phyloP scores from a whole-genome alignment of 306 rosid genomes.

The Trichosanthes cucumerina region DNA sequence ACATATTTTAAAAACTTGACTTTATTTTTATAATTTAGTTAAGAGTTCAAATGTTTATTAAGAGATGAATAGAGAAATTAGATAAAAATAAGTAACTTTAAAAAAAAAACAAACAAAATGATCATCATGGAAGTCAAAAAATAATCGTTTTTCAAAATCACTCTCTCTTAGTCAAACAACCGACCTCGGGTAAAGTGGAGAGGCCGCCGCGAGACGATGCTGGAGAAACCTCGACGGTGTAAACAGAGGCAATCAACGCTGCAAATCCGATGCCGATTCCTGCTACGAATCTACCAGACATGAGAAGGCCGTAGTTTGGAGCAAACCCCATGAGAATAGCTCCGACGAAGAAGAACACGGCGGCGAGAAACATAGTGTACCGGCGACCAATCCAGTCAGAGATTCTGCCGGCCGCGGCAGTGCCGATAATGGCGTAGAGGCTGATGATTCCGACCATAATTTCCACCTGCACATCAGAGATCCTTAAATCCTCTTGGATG shows the following conservation, averaged over 20 bases:
- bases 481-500: not conserved
- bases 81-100: too few species aligned
- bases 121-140: too few species aligned
- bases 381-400: slow-evolving; percentile 29
- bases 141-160: too few species aligned
- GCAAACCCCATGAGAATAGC: slow-evolving; percentile 53
- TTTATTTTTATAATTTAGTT: too few species aligned
- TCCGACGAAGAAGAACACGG: slow-evolving; percentile 35
- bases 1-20: too few species aligned
- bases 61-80: too few species aligned
- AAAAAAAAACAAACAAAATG: too few species aligned
- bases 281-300: not conserved
- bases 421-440: slow-evolving; percentile 39
- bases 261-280: not conserved
- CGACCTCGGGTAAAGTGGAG: not conserved
- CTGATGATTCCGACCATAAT: slow-evolving; percentile 37
- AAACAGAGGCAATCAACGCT: not conserved
- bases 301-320: slow-evolving; percentile 32
- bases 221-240: slow-evolving; percentile 1
- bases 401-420: slow-evolving; percentile 4
- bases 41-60: too few species aligned
- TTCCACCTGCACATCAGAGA: slow-evolving; percentile 31
- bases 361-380: slow-evolving; percentile 41
- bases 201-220: not conserved
- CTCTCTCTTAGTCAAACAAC: too few species aligned